phyloP scores from a whole-genome alignment of 768 basidiomycete genomes.

The Suillus subalutaceus region DNA sequence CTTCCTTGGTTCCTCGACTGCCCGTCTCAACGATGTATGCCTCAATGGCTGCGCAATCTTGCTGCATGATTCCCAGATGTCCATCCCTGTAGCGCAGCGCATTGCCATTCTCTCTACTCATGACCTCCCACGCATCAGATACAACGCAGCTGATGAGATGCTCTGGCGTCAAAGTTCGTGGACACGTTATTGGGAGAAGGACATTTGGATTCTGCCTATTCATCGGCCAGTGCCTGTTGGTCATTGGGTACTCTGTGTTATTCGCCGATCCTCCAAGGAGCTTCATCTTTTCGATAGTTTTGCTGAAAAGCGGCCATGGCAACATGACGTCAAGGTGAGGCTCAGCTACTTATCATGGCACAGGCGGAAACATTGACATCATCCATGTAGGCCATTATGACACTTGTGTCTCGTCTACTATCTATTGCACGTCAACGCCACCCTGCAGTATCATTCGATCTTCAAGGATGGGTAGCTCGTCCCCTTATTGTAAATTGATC shows the following conservation, averaged over 20 bases:
- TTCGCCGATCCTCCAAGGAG: background rate
- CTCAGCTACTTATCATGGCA: background rate
- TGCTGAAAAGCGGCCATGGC: background rate
- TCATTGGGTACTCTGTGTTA: background rate
- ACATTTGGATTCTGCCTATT: slow-evolving; percentile 37
- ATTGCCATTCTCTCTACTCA: slow-evolving; percentile 10
- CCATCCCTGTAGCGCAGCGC: too few species aligned
- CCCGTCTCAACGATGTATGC: too few species aligned
- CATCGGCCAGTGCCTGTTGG: background rate
- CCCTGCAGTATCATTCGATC: background rate
- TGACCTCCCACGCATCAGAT: slow-evolving; percentile 5
- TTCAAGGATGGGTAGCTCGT: background rate
- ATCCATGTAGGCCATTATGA: background rate
- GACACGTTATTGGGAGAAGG: slow-evolving; percentile 31
- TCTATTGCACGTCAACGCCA: background rate
- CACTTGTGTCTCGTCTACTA: background rate
- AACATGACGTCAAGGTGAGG: background rate
- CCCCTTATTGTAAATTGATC: background rate
- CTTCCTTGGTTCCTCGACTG: too few species aligned
- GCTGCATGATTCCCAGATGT: too few species aligned
- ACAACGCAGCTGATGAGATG: slow-evolving; percentile 9
- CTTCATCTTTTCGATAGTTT: background rate
- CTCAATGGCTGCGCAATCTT: too few species aligned
- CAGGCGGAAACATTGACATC: background rate
- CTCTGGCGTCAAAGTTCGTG: slow-evolving; percentile 23